These are phyloP conservation scores for Candida michaelii DNA, from an alignment of 805 yeast species.

Conservation along the genomic window DNA sequence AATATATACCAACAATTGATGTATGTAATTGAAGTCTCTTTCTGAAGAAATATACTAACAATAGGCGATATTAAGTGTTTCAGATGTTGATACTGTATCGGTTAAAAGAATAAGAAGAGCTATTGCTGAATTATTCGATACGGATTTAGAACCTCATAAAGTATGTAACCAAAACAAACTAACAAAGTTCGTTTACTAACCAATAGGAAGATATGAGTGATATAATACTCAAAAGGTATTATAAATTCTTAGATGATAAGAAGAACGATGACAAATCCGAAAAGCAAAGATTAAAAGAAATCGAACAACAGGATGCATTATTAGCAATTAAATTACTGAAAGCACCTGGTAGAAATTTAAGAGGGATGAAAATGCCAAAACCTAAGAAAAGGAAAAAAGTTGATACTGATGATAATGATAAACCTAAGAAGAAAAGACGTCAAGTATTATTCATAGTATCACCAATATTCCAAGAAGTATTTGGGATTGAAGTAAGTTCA, in stretches of 20 bases:
- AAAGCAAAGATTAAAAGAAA: constrained; percentile 25
- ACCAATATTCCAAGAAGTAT: constrained; percentile 48
- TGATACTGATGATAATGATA: too few species aligned
- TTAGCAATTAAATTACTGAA: constrained; percentile 52
- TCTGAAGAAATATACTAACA: constrained; percentile 20
- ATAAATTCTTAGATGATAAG: constrained; percentile 43
- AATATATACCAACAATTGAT: constrained; percentile 64
- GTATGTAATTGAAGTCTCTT: constrained; percentile 34
- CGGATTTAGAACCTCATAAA: constrained; percentile 48
- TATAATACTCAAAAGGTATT: constrained; percentile 58
- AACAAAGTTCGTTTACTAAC: constrained; percentile 2
- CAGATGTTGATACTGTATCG: constrained; percentile 67
- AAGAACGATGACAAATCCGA: constrained; percentile 24
- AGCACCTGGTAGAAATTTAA: constrained; percentile 4
- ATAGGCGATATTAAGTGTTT: constrained; percentile 69
- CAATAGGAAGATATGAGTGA: constrained; percentile 56
- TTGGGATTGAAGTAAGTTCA: constrained; percentile 46
- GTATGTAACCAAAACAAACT: constrained; percentile 25
- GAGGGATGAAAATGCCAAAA: constrained; percentile 1
- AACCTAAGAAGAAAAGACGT: constrained; percentile 32
- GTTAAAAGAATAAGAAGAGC: constrained; percentile 72
- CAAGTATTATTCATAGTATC: constrained; percentile 50
- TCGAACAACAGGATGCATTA: constrained; percentile 50
- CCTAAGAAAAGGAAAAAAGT: constrained; percentile 8
- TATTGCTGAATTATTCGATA: constrained; percentile 64